A percentile compares a stretch with the other conserved stretches of the same genome.
These are phyloP conservation scores for Paraconiothyrium sp. DNA, from an alignment of 2,329 filamentous ascomycete genomes.

Conservation along the genomic window DNA sequence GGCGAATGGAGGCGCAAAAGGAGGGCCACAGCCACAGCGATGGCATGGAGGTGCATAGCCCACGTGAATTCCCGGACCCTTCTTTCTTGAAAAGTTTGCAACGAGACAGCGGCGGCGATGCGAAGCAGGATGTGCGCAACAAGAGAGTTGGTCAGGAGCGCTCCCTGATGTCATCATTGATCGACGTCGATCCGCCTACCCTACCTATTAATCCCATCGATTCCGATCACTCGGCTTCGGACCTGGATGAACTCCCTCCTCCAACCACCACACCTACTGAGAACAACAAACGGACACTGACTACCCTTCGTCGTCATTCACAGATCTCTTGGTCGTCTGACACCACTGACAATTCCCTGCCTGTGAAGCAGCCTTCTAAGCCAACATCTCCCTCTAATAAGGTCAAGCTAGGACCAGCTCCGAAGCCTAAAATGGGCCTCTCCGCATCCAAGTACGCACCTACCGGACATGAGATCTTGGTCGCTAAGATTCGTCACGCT, in stretches of 20 bases:
- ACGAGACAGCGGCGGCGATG: neutral
- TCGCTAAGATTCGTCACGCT: neutral
- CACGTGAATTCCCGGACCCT: slow-evolving; percentile 22
- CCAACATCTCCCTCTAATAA: slow-evolving; percentile 7
- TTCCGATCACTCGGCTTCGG: neutral
- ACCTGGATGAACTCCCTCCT: neutral
- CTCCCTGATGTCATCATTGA: neutral
- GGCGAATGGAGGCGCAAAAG: slow-evolving; percentile 18
- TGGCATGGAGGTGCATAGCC: slow-evolving; percentile 2
- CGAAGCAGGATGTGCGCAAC: neutral
- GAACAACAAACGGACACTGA: neutral
- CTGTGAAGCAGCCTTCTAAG: slow-evolving; percentile 1
- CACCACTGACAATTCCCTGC: slow-evolving; percentile 10
- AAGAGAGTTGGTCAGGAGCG: neutral
- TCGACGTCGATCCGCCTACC: neutral
- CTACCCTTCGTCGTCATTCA: slow-evolving; percentile 20
- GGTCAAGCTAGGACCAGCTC: neutral
- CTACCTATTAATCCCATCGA: neutral
- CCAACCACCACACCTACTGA: neutral
- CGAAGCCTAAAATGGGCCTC: slow-evolving; percentile 18
- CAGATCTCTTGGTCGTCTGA: slow-evolving; percentile 22
- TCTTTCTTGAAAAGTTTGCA: slow-evolving; percentile 7
- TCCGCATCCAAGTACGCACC: slow-evolving; percentile 19
- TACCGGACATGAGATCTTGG: neutral
- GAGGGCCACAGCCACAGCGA: slow-evolving; percentile 12